A percentile compares a stretch with the other conserved stretches of the same genome.
Conservation (phyloP, 2,329 filamentous ascomycete species). For the Alternaria sp. region DNA sequence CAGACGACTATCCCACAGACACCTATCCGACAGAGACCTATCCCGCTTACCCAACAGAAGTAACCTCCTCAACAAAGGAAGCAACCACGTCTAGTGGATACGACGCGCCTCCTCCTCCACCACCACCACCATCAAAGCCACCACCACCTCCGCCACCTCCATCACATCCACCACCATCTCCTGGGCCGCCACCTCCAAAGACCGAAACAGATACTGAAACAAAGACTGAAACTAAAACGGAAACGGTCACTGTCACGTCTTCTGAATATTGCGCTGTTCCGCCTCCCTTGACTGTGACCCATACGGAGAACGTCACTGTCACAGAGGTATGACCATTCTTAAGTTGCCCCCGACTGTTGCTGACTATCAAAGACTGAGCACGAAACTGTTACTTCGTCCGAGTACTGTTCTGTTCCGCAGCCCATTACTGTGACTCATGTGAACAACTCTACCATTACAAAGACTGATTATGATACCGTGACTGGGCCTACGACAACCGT, state of each 20-base stretch:
- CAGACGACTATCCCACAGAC: background rate
- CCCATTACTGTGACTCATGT: conserved; percentile 6
- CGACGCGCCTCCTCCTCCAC: background rate
- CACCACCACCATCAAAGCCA: background rate
- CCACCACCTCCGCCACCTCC: background rate
- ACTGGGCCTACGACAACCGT: conserved; percentile 8
- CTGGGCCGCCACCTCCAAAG: background rate
- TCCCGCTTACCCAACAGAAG: background rate
- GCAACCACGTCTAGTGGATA: background rate
- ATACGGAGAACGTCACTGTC: background rate
- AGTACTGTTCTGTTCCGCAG: background rate
- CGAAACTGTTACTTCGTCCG: background rate
- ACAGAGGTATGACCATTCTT: background rate
- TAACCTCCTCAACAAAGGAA: background rate
- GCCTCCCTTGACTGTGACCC: too few species aligned
- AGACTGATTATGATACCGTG: conserved; percentile 3
- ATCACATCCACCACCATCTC: background rate
- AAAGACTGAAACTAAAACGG: background rate
- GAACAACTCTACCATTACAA: conserved; percentile 8
- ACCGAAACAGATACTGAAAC: background rate
- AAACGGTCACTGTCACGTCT: background rate
- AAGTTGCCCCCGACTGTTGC: background rate
- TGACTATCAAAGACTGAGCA: background rate
- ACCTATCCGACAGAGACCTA: background rate
- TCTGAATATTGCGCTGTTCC: too few species aligned